Evolutionary conservation across 805 yeast genomes (phyloP), one percentile per base, ranked within the genome.

Genomic region (Myxozyma mucilagina): DNA sequence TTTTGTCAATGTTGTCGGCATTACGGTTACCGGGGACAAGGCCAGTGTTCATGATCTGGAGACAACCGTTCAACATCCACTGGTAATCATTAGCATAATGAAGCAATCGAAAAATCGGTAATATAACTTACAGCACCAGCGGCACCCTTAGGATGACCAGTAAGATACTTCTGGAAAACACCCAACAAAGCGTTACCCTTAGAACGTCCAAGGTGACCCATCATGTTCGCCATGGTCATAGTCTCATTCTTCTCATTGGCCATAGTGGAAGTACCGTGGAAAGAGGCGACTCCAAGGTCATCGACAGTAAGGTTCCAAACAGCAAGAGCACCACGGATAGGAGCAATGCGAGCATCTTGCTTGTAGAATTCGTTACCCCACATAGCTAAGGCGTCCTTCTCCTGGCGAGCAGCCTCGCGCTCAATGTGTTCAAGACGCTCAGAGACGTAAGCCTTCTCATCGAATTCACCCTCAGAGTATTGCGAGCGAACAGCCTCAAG

Each of bases 121-220:
- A 35, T 8, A 45, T 16, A 16, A 61, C 64, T 43, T 57, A 61
- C 64, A 61, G 99, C 98, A 83, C 97, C 99, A 60, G 99, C 99
- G 71, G 99, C 99, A 84, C 99, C 99, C 89, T 94, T 94, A 72
- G 99, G 99, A 82, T 94, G 99, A 79, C 99, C 99, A 71, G 99
- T 94, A 74, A 94, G 84, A 85, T 84, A 94, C 79, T 94, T 94
- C 80, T 94, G 99, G 96, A 96, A 93, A 58, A 94, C 96, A 84
- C 98, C 97, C 70, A 87, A 82, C 53, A 96, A 92, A 66, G 99
- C 96, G 80, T 94, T 96, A 80, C 99, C 99, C 80, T 89, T 91
- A 59, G 96, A 80, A 80, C 99, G 87, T 70, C 98, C 99, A 74
- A 94, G 82, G 75, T 94, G 99, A 73, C 82, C 79, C 86, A 96